Percentiles rank a stretch among this genome's conserved stretches.
Evolutionary conservation across 768 basidiomycete genomes (phyloP).

Genomic region (Mycena olivaceomarginata): DNA sequence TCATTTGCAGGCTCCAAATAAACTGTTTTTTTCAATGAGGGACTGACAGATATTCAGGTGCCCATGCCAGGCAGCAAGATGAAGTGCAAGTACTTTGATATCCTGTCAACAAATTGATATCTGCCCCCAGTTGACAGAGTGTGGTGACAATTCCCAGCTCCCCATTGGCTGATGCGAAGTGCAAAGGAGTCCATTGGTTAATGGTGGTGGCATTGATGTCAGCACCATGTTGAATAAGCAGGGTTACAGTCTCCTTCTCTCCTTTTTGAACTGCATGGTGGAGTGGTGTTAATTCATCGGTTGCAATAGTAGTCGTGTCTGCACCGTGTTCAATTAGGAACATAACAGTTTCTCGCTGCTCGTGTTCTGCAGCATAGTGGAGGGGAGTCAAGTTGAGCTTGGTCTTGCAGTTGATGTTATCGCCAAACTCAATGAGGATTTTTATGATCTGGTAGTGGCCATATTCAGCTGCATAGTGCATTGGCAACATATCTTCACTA

Average conservation of each 20-base stretch:
- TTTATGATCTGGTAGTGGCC: constrained; percentile 29
- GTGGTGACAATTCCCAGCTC: constrained; percentile 10
- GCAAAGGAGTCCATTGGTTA: constrained; percentile 26
- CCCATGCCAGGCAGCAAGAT: constrained; percentile 31
- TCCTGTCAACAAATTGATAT: neutral
- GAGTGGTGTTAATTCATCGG: constrained; percentile 19
- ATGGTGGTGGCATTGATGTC: constrained; percentile 10
- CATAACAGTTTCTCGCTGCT: constrained; percentile 24
- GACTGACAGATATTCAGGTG: constrained; percentile 18
- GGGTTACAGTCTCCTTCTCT: constrained; percentile 16
- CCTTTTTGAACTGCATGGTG: constrained; percentile 27
- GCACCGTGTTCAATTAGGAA: constrained; percentile 39
- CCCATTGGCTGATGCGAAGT: constrained; percentile 24
- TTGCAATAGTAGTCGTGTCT: constrained; percentile 3
- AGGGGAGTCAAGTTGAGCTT: constrained; percentile 23
- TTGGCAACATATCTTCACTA: constrained; percentile 28
- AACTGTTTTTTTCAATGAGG: neutral
- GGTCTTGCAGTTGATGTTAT: constrained; percentile 24
- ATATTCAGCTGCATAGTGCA: constrained; percentile 40
- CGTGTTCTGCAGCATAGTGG: constrained; percentile 31
- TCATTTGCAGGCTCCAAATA: neutral
- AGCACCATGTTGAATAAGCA: constrained; percentile 28
- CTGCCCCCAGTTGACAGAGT: constrained; percentile 20
- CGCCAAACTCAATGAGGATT: constrained; percentile 21
- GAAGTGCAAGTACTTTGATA: constrained; percentile 14